Evolutionary conservation across 148 eudicot genomes (phyloP).

Genomic region (Camellia granthamiana): DNA sequence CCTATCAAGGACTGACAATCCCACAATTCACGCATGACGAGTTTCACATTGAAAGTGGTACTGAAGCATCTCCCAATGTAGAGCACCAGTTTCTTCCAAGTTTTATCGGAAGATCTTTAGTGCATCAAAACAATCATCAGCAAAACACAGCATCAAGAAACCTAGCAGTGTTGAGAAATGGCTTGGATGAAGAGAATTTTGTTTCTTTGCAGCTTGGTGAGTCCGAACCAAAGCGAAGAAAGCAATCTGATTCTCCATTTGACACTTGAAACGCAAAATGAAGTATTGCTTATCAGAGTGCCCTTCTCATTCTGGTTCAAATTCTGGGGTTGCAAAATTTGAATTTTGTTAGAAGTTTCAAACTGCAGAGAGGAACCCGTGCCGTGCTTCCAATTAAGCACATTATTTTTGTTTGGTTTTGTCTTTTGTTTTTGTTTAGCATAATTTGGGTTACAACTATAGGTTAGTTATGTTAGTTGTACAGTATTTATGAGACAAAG

Average conservation of each 20-base stretch:
- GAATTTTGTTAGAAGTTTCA: constrained; percentile 1
- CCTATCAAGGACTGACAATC: constrained; percentile 3
- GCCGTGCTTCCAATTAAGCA: constrained; percentile 1
- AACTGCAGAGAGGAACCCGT: background rate
- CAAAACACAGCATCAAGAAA: constrained; percentile 21
- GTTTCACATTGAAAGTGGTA: constrained; percentile 29
- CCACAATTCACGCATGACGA: constrained; percentile 18
- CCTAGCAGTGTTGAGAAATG: constrained; percentile 32
- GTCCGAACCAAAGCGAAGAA: constrained; percentile 47
- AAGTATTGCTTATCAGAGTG: background rate
- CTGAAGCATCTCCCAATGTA: constrained; percentile 28
- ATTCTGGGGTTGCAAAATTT: background rate
- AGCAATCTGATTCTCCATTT: constrained; percentile 28
- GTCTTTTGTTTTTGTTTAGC: background rate
- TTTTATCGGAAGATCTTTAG: constrained; percentile 17
- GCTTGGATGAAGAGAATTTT: constrained; percentile 29
- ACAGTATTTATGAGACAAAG: background rate
- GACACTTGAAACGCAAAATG: constrained; percentile 14
- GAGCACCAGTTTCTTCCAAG: constrained; percentile 59
- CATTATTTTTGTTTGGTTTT: background rate
- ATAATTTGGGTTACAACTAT: background rate
- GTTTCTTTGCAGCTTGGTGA: constrained; percentile 52
- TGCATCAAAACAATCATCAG: constrained; percentile 21
- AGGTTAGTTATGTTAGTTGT: background rate
- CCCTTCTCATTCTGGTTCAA: too few species aligned